Evolutionary conservation across 805 yeast species (phyloP).

Genomic region (Ascoidea rubescens): DNA sequence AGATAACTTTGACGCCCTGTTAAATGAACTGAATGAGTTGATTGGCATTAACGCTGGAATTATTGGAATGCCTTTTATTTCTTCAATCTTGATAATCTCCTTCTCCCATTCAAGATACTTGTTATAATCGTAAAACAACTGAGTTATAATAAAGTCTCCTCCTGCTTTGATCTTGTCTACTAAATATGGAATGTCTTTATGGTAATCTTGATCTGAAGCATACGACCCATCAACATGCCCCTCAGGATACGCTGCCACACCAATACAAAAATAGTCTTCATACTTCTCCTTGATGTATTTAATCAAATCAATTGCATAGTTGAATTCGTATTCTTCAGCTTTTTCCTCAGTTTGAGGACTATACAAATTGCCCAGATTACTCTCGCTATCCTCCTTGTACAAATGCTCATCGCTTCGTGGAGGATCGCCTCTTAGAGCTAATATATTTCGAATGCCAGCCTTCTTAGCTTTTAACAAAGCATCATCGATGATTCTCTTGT

Average conservation of each 20-base stretch:
- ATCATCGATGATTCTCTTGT: conserved; percentile 57
- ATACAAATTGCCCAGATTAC: no score
- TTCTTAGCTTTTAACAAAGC: conserved; percentile 61
- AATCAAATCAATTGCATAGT: conserved; percentile 77
- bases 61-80: conserved; percentile 25
- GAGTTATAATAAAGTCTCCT: conserved; percentile 88
- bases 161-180: conserved; percentile 85
- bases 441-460: conserved; percentile 74
- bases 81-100: conserved; percentile 21
- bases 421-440: conserved; percentile 94
- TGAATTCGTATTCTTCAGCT: conserved; percentile 36
- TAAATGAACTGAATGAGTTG: conserved; percentile 68
- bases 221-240: conserved; percentile 90
- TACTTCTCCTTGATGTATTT: conserved; percentile 55
- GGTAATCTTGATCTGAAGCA: conserved; percentile 39
- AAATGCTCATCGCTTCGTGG: conserved; percentile 23
- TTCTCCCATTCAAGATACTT: conserved; percentile 58
- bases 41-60: conserved; percentile 91
- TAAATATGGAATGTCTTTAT: conserved; percentile 63
- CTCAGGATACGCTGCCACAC: conserved; percentile 97
- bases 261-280: conserved; percentile 79
- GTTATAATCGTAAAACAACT: conserved; percentile 77
- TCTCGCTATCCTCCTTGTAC: conserved; percentile 27
- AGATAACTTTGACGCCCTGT: conserved; percentile 77
- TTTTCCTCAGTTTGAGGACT: neutral